Evolutionary conservation across 2,329 filamentous ascomycete genomes (phyloP).

Genomic region (Fusarium equiseti): DNA sequence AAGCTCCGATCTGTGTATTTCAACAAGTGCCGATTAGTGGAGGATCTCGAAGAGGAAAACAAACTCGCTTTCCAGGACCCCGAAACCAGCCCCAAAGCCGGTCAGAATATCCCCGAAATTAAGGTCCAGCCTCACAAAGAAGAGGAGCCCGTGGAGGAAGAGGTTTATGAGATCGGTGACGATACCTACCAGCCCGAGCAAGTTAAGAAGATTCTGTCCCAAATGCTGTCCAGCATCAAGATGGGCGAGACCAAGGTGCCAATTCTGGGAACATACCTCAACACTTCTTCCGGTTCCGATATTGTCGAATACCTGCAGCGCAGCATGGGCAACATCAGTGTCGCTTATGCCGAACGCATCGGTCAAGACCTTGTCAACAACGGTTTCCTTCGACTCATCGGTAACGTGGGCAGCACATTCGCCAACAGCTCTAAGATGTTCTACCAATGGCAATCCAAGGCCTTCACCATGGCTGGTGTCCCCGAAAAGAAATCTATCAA

Average conservation of each 20-base stretch:
- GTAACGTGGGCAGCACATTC: conserved; percentile 94
- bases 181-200: conserved; percentile 86
- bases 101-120: conserved; percentile 80
- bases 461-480: conserved; percentile 87
- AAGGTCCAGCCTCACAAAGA: conserved; percentile 80
- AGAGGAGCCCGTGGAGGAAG: conserved; percentile 78
- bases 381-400: conserved; percentile 89
- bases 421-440: conserved; percentile 98
- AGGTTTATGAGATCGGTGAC: conserved; percentile 90
- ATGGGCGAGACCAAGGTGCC: conserved; percentile 94
- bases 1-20: conserved; percentile 97
- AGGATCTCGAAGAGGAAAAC: conserved; percentile 98
- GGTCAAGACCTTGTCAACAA: conserved; percentile 90
- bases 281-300: conserved; percentile 90
- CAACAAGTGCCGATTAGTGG: conserved; percentile 96
- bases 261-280: conserved; percentile 93
- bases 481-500: conserved; percentile 86
- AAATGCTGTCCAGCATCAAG: conserved; percentile 89
- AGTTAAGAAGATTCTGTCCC: conserved; percentile 87
- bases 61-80: conserved; percentile 97
- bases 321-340: conserved; percentile 83
- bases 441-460: conserved; percentile 96
- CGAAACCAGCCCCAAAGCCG: conserved; percentile 72
- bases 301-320: conserved; percentile 96
- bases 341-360: conserved; percentile 93